Evolutionary conservation across 148 eudicot species (phyloP), one percentile per base, ranked within the genome.

Genomic region (Vaccinium darrowii): DNA sequence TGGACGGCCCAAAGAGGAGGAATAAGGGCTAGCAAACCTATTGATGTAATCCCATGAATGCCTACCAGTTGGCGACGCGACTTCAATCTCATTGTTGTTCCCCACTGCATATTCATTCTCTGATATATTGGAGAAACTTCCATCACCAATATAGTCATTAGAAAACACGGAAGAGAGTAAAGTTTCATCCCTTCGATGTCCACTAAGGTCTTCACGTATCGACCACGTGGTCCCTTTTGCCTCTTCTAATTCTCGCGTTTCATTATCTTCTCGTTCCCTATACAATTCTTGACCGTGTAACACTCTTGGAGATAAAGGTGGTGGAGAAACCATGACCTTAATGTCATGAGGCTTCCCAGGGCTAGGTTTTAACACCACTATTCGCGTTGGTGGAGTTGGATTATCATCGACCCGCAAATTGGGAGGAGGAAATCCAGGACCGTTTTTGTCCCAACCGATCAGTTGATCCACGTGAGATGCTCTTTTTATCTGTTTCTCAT

Each of bases 21-120:
- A 94, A 82, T 85, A 91, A 13, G 96, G 94, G 84, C 93, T 92
- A 15, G 86, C 92, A 84, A 53, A 87, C 78, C 89, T 90, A 84
- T 95, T 92, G 72, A 91, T 89, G 81, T 91, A 97, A 81, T 97
- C 98, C 99, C 99, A 97, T 19, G 96, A 95, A 89, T 94, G 93
- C 90, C 98, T 91, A 62, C 94, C 93, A 53, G 89, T 85, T 74
- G 98, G 96, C n/a, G 99, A 97, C 85, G 89, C 85, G 60, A 84
- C 91, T 92, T 97, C 98, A 47, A 93, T 89, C 87, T 95, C 99
- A 86, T 93, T 89, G 47, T 90, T 89, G 86, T 91, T 89, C 15
- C 87, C 95, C 39, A 80, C 84, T 56, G 87, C 91, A 91, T 87
- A 93, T 76, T 93, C 99, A 87, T 79, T 87, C 82, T 93, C 98